Evolutionary conservation across 768 basidiomycete species (phyloP).

Genomic region (Serendipita sp.): DNA sequence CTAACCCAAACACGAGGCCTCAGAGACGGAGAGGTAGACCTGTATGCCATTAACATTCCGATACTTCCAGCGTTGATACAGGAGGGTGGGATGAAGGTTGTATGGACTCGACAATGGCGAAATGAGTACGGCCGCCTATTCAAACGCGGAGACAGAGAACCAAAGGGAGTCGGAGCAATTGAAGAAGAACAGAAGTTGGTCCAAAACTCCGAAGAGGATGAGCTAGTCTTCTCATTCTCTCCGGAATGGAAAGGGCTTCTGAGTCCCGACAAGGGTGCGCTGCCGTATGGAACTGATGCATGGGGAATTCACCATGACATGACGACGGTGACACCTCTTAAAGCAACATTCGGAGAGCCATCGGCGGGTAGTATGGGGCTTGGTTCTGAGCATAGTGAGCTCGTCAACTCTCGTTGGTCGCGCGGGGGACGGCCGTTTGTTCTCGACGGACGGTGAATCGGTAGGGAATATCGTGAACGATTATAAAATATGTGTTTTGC

Average conservation of each 20-base stretch:
- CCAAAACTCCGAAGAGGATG: conserved; percentile 8
- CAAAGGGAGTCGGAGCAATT: conserved; percentile 14
- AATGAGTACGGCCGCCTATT: conserved; percentile 75
- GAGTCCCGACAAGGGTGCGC: conserved; percentile 33
- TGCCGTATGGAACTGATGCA: conserved; percentile 69
- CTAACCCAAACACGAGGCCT: conserved; percentile 22
- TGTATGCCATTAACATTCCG: conserved; percentile 82
- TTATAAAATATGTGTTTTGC: too few species aligned
- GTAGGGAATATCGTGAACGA: too few species aligned
- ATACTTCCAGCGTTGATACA: conserved; percentile 51
- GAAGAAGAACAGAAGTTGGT: conserved; percentile 12
- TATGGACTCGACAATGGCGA: conserved; percentile 75
- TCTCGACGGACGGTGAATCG: too few species aligned
- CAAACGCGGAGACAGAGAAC: conserved; percentile 25
- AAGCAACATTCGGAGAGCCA: conserved; percentile 60
- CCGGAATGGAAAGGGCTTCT: conserved; percentile 57
- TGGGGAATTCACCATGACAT: conserved; percentile 61
- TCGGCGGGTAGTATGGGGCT: conserved; percentile 11
- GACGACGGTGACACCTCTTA: conserved; percentile 63
- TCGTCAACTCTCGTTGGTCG: not conserved
- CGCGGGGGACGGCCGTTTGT: not conserved
- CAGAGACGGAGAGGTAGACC: conserved; percentile 50
- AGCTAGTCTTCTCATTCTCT: conserved; percentile 58
- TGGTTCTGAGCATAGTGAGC: not conserved
- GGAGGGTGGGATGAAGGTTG: conserved; percentile 41